Evolutionary conservation across 2,329 filamentous ascomycete genomes (phyloP).

Genomic region (Diaporthe vexans): DNA sequence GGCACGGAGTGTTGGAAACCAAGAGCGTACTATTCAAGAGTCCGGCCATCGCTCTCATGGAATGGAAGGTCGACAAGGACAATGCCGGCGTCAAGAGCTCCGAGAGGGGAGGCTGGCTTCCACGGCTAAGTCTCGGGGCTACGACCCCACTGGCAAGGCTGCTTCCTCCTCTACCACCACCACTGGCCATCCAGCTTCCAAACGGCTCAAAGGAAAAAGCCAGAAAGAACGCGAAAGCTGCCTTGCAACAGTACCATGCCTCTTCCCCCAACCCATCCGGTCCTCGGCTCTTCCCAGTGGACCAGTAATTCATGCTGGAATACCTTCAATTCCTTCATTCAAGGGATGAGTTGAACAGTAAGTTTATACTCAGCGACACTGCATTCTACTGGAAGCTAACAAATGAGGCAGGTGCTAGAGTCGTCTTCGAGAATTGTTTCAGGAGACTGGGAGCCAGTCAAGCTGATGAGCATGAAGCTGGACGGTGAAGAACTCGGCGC

Average conservation of each 20-base stretch:
- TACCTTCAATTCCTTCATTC: conserved; percentile 96
- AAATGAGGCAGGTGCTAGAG: conserved; percentile 79
- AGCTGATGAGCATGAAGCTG: too few species aligned
- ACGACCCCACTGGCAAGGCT: too few species aligned
- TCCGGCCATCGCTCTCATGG: conserved; percentile 85
- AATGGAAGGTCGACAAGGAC: conserved; percentile 97
- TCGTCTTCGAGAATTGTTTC: conserved; percentile 95
- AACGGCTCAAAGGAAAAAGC: too few species aligned
- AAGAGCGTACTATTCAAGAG: too few species aligned
- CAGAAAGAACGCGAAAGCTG: too few species aligned
- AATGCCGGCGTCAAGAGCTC: conserved; percentile 94
- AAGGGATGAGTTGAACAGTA: conserved; percentile 93
- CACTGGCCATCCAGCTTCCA: too few species aligned
- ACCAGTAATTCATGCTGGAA: conserved; percentile 93
- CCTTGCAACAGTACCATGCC: too few species aligned
- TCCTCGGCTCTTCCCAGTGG: conserved; percentile 78
- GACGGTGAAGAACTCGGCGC: too few species aligned
- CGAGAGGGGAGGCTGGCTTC: conserved; percentile 88
- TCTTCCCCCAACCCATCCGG: too few species aligned
- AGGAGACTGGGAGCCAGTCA: conserved; percentile 73
- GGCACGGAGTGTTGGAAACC: too few species aligned
- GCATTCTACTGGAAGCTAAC: background rate
- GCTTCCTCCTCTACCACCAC: too few species aligned
- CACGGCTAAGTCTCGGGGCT: too few species aligned
- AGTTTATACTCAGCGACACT: conserved; percentile 52